Percentiles rank a stretch among this genome's conserved stretches.
Conservation (phyloP, 2,329 filamentous ascomycete species). For the Pyrenochaeta sp. region DNA sequence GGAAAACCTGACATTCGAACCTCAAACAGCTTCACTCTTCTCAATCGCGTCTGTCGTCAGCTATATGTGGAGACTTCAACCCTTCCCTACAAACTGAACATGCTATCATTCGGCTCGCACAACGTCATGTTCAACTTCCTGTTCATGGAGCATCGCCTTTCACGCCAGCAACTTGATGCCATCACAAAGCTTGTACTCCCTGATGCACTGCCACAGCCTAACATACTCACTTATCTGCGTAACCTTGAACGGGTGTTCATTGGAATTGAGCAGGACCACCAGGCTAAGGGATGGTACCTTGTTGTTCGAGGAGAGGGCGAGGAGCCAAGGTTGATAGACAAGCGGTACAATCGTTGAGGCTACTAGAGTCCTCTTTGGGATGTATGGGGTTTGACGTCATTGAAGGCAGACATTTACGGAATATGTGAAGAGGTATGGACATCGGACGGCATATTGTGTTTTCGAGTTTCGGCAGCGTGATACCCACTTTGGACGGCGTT, state of each 20-base stretch:
- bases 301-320: conserved; percentile 26
- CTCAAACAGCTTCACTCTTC: conserved; percentile 19
- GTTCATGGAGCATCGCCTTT: conserved; percentile 28
- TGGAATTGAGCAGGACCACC: conserved; percentile 3
- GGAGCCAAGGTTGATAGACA: conserved; percentile 16
- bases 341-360: not conserved
- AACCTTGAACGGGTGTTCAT: conserved; percentile 33
- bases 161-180: conserved; percentile 27
- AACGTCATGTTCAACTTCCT: conserved; percentile 41
- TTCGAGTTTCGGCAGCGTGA: too few species aligned
- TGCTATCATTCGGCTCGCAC: conserved; percentile 29
- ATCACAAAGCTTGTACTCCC: conserved; percentile 28
- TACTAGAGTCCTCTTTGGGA: too few species aligned
- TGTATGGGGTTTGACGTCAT: too few species aligned
- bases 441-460: too few species aligned
- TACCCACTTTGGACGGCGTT: too few species aligned
- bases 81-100: conserved; percentile 36
- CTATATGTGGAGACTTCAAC: conserved; percentile 38
- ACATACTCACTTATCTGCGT: conserved; percentile 24
- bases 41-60: conserved; percentile 40
- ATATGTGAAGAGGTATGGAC: too few species aligned
- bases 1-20: conserved; percentile 11
- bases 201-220: conserved; percentile 22
- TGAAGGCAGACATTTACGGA: too few species aligned
- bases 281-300: conserved; percentile 20